phyloP scores from a whole-genome alignment of 2,329 filamentous ascomycete species.

The Periconia macrospinosa region DNA sequence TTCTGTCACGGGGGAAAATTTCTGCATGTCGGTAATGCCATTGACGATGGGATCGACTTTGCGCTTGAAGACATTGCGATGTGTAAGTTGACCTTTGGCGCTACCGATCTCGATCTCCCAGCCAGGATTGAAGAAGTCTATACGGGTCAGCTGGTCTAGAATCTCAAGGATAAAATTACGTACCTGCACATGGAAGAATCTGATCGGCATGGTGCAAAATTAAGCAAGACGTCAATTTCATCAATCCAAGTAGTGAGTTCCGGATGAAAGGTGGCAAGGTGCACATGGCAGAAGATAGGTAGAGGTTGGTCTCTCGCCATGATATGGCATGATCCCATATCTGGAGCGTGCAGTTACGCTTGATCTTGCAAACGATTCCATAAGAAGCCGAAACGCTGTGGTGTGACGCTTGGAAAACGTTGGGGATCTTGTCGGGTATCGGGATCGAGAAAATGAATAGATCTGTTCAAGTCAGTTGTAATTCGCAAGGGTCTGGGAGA shows the following conservation, averaged over 20 bases:
- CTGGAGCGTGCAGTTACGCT: constrained; percentile 61
- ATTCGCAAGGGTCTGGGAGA: not conserved
- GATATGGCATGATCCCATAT: constrained; percentile 68
- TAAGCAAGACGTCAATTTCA: constrained; percentile 46
- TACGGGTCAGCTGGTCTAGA: constrained; percentile 40
- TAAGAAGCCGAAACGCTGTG: constrained; percentile 64
- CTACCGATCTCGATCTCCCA: constrained; percentile 67
- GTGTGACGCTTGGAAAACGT: constrained; percentile 66
- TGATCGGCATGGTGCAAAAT: constrained; percentile 60
- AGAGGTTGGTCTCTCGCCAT: constrained; percentile 58
- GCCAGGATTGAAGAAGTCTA: constrained; percentile 65
- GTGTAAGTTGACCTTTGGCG: constrained; percentile 58
- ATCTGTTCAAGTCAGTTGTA: constrained; percentile 27
- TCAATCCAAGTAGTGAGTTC: constrained; percentile 43
- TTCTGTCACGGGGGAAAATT: constrained; percentile 62
- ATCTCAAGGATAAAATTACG: not conserved
- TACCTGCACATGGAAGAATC: constrained; percentile 41
- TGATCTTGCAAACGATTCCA: constrained; percentile 64
- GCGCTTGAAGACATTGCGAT: constrained; percentile 59
- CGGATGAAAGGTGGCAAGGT: constrained; percentile 45
- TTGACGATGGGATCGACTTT: constrained; percentile 69
- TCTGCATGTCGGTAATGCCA: constrained; percentile 66
- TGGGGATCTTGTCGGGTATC: constrained; percentile 58
- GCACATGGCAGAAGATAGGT: constrained; percentile 45
- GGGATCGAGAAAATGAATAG: constrained; percentile 61